Base-by-base conservation (phyloP, 2,329 filamentous ascomycete genomes). In the Lachnellula cervina region DNA sequence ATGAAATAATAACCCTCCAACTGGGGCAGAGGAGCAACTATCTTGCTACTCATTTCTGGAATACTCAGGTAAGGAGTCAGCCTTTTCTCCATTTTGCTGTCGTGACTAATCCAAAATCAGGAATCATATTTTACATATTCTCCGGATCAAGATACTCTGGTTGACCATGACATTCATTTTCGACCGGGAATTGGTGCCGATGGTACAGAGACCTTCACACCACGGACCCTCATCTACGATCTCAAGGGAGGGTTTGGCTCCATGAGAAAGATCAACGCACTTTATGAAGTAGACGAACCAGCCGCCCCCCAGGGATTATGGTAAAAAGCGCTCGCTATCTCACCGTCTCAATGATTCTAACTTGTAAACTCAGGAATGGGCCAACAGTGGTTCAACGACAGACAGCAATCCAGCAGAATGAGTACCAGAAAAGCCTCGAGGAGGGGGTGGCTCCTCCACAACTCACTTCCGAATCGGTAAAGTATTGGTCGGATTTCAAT, bases 81-180 rank as follows among this genome's bases (percentile, higher is more conserved):
- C 9, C 28, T 32, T 40, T 6, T 23, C 23, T 46, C 37, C 28
- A 16, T 54, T 48, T 40, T 9, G 52, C 6, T 40, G 14, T 38
- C 13, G 4, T 17, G 35, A 45, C 51, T 64, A 53, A 66, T 58
- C 43, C 54, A 51, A 17, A n/a, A 11, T 32, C 60, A 96, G 88
- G 94, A 99, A 78, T 96, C 93, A 1, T 99, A 99, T 73, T 97
- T 97, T 69, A 97, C 92, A 14, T 97, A 97, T 68, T 79, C 78
- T 1, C 76, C 81, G 46, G 77, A 86, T 59, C 77, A 89, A 69
- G 79, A 83, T 64, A 82, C 87, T 6, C 79, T 82, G 0, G 76
- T 95, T 59, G 82, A 95, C 66, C 90, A 95, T 76, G 86, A 95
- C 71, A 78, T 97, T 50, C 90, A 96, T 70, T 99, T 96, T 74